Evolutionary conservation across 257 asterid species (phyloP), one percentile per base, ranked within the genome.

Genomic region (Paraleonurus japonicus): DNA sequence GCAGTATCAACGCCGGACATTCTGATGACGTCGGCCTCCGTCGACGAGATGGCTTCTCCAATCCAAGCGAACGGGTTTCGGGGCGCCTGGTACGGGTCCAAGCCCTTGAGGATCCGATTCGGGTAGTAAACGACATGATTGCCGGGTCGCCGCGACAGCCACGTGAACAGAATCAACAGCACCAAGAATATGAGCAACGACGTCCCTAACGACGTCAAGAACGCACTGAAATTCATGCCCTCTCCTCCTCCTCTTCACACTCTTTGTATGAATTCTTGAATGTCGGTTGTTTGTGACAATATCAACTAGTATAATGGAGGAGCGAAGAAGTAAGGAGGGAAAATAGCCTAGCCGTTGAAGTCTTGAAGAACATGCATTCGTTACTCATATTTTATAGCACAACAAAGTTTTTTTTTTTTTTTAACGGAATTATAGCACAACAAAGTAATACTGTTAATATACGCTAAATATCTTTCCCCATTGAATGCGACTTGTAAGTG

Each of bases 1-100:
- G 98, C 99, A 65, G 99, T 66, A 85, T 94, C 99, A 70, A 94
- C 92, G 78, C 99, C 96, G 78, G 98, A 91, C 69, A 82, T 48
- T 19, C 77, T 61, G 79, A 94, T 75, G 63, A 94, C 82, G 70
- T 94, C 98, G 22, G 89, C 85, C 85, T 94, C 99, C 45, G 96
- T 75, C 4, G 98, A 91, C 53, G 86, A 57, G 32, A 86, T 7
- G 3, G 99, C 96, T 70, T 94, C 99, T n/a, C 19, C 81, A 73
- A 94, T 87, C 99, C 99, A 94, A 15, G 95, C 12, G 74, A 92
- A 81, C 6, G 98, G 98, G 83, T 87, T 90, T 3, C 98, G 81
- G 74, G 84, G 57, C 53, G 64, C 41, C 51, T 85, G 84, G 35
- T 80, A 79, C 50, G 96, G 96, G 65, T 90, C 96, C 87, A 92